These are phyloP conservation scores for Mortierella claussenii DNA, from an alignment of 192 early-diverging fungal species.

Conservation along the genomic window DNA sequence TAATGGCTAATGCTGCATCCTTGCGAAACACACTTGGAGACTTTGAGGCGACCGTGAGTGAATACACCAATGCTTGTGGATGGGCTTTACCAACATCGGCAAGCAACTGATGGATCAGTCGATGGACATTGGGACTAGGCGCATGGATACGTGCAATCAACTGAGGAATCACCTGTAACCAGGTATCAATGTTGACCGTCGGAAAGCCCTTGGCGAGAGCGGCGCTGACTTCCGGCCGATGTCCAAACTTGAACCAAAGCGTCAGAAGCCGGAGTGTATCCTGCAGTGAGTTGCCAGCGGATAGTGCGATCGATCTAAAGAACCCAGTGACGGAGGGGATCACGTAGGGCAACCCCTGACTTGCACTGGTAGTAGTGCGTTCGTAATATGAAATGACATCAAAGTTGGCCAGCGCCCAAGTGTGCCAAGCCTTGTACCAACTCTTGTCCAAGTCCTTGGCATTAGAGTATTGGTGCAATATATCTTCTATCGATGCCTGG, in stretches of 20 bases:
- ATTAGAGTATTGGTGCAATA: constrained; percentile 80
- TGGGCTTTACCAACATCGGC: constrained; percentile 91
- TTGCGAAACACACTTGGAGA: constrained; percentile 82
- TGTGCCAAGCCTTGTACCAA: constrained; percentile 99
- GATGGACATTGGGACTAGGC: constrained; percentile 80
- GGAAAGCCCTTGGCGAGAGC: constrained; percentile 85
- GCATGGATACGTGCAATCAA: constrained; percentile 95
- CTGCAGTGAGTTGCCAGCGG: constrained; percentile 86
- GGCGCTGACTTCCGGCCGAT: constrained; percentile 83
- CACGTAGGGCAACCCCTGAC: constrained; percentile 67
- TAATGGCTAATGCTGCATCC: constrained; percentile 83
- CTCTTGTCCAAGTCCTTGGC: constrained; percentile 88
- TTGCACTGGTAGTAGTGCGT: constrained; percentile 21
- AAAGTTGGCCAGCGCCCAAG: constrained; percentile 92
- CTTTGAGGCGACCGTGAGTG: constrained; percentile 95
- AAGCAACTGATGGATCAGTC: constrained; percentile 88
- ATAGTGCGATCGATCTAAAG: constrained; percentile 91
- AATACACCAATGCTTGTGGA: constrained; percentile 96
- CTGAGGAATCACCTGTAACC: constrained; percentile 98
- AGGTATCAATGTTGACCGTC: constrained; percentile 87
- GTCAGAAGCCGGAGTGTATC: constrained; percentile 94
- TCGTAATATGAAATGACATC: constrained; percentile 84
- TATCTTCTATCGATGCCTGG: constrained; percentile 70
- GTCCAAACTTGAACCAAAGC: constrained; percentile 96
- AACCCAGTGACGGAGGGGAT: constrained; percentile 94